These are phyloP conservation scores for Aspergillus cavernicola DNA, from an alignment of 495 filamentous ascomycete species.

Conservation along the genomic window DNA sequence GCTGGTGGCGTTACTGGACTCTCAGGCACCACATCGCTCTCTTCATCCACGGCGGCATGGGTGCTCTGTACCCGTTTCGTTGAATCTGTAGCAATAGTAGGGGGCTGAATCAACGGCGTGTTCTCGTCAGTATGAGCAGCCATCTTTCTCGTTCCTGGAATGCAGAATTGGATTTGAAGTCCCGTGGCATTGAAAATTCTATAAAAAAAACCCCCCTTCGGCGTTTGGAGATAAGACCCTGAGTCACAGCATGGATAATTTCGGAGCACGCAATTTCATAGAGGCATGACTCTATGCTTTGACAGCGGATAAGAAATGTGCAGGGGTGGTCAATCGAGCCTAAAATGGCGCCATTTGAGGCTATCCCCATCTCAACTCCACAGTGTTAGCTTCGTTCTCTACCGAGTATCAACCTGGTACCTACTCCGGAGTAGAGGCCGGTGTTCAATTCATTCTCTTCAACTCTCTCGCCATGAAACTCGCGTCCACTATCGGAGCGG, in stretches of 20 bases:
- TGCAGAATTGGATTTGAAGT: too few relatives aligned
- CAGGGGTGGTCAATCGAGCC: constrained; percentile 1
- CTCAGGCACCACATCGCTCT: not conserved
- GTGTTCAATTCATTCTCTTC: not conserved
- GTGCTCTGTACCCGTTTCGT: not conserved
- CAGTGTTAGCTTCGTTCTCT: not conserved
- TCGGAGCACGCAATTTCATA: constrained; percentile 1
- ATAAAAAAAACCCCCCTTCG: not conserved
- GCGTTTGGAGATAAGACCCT: not conserved
- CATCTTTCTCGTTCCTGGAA: not conserved
- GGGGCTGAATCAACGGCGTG: not conserved
- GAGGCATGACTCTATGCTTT: not conserved
- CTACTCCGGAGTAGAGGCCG: too few relatives aligned
- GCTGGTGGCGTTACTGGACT: not conserved
- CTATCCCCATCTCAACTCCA: not conserved
- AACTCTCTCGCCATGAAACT: not conserved
- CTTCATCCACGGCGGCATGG: not conserved
- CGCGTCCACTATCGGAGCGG: not conserved
- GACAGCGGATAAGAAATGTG: too few relatives aligned
- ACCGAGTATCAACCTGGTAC: too few relatives aligned
- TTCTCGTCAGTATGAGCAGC: constrained; percentile 2
- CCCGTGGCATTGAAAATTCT: not conserved
- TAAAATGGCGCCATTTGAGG: constrained; percentile 11
- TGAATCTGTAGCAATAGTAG: not conserved
- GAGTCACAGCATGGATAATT: too few relatives aligned